Conservation (phyloP, 139 green algal species). For the Ettlia oleoabundans region DNA sequence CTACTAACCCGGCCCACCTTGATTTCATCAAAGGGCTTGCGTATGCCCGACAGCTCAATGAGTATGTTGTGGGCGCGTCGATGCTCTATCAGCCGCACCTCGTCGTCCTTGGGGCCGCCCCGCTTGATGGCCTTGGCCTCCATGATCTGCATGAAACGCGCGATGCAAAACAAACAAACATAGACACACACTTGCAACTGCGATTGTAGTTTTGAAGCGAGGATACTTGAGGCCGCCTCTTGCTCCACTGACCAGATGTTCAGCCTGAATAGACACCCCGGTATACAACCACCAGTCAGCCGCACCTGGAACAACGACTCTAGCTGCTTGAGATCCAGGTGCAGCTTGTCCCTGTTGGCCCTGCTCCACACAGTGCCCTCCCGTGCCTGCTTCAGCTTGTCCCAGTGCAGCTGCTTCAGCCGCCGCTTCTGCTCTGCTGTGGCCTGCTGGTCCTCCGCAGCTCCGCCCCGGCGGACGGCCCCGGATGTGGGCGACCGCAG, state of each 20-base stretch:
- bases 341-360: constrained; percentile 19
- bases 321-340: constrained; percentile 71
- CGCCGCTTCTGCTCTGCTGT: constrained; percentile 57
- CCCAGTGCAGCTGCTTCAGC: constrained; percentile 89
- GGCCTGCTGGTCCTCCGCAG: constrained; percentile 37
- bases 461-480: neutral
- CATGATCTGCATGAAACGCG: constrained; percentile 49
- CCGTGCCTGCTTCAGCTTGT: constrained; percentile 71
- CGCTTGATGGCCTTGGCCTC: constrained; percentile 59
- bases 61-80: constrained; percentile 84
- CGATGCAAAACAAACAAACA: too few species aligned
- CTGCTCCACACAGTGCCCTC: constrained; percentile 74
- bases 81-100: constrained; percentile 74
- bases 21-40: constrained; percentile 69
- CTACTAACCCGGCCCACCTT: constrained; percentile 35
- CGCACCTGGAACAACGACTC: constrained; percentile 66
- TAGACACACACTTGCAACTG: too few species aligned
- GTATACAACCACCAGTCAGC: neutral
- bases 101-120: constrained; percentile 18
- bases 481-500: constrained; percentile 1
- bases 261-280: neutral
- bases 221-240: too few species aligned
- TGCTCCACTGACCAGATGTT: neutral
- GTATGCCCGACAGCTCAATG: constrained; percentile 82
- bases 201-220: neutral